Base-by-base conservation (phyloP, 2,329 filamentous ascomycete genomes). In the Fusarium compactum region DNA sequence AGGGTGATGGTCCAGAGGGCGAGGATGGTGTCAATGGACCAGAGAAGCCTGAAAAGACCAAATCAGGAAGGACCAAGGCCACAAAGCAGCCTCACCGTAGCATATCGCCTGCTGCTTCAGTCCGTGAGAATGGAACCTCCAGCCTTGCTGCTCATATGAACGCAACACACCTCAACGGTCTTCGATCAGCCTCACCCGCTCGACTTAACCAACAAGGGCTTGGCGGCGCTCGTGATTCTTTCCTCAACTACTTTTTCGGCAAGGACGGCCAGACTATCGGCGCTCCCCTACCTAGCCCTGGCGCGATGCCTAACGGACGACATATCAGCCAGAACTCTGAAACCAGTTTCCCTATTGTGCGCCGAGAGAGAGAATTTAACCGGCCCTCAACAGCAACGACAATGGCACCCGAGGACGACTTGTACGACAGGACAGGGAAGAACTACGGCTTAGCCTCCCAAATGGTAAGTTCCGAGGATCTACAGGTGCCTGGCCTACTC, bases 211-310 rank as follows among this genome's bases (percentile, higher is more conserved):
- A 84, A 27, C 87, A 89, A 69, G 83, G 84, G 7, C 79, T 87
- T 52, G 90, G 90, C 60, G 87, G 84, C 65, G 89, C 93, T 43
- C 89, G 91, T 67, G 96, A 99, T 81, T 97, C 94, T 1, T 99
- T 99, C 85, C 82, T 99, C 67, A 98, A 95, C 82, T 99, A 99
- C 82, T 99, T 99, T 82, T 99, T 99, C 76, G 95, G 96, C 75
- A 98, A 99, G 79, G 96, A 99, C 67, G 93, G 93, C 48, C 85
- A 88, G 27, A 74, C 76, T 41, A 72, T 74, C 14, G 73, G 75
- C 6, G 63, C 58, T 82, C 85, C 62, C 76, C 83, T 64, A 77
- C 84, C 78, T 6, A 74, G 71, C 60, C 72, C 75, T 16, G 54
- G 71, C 52, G 69, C 73, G 11, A 58, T 67, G 9, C 65, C 73